A percentile compares a stretch with the other conserved stretches of the same genome.
phyloP scores from a whole-genome alignment of 306 rosid species.

The Malus orientalis region DNA sequence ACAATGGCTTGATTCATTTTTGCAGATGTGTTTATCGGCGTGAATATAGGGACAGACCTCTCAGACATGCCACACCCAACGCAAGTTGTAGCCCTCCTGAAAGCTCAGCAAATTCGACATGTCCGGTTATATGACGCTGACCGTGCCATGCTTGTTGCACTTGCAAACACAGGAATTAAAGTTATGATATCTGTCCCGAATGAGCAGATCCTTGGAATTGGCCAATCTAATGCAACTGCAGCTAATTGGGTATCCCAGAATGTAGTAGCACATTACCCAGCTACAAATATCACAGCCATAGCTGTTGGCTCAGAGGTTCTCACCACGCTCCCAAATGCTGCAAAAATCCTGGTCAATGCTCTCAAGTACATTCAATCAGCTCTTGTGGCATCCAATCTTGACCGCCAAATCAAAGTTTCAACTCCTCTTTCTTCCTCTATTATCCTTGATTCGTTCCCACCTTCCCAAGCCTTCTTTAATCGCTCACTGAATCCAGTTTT shows the following conservation, averaged over 20 bases:
- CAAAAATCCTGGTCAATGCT: slow-evolving; percentile 60
- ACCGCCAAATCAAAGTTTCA: slow-evolving; percentile 67
- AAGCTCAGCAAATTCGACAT: slow-evolving; percentile 66
- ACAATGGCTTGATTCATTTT: slow-evolving; percentile 11
- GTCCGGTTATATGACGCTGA: slow-evolving; percentile 62
- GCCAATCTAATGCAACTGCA: slow-evolving; percentile 70
- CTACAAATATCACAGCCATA: slow-evolving; percentile 77
- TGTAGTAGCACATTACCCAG: slow-evolving; percentile 76
- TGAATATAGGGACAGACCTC: slow-evolving; percentile 76
- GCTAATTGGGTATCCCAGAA: slow-evolving; percentile 83
- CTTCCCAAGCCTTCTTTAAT: slow-evolving; percentile 85
- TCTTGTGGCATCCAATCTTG: slow-evolving; percentile 69
- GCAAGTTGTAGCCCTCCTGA: slow-evolving; percentile 70
- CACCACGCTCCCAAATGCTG: slow-evolving; percentile 61
- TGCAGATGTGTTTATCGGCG: slow-evolving; percentile 72
- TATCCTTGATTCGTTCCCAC: slow-evolving; percentile 83
- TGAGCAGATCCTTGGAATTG: slow-evolving; percentile 69
- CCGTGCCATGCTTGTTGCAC: slow-evolving; percentile 70
- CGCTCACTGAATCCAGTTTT: slow-evolving; percentile 50
- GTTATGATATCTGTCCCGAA: slow-evolving; percentile 68
- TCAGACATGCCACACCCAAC: slow-evolving; percentile 87
- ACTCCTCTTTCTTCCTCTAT: slow-evolving; percentile 67
- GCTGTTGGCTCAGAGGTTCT: slow-evolving; percentile 77
- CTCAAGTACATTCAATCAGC: slow-evolving; percentile 70
- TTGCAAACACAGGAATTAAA: slow-evolving; percentile 64